A percentile compares a stretch with the other conserved stretches of the same genome.
phyloP scores from a whole-genome alignment of 2,329 filamentous ascomycete species.

The Cladobotryum mycophilum region DNA sequence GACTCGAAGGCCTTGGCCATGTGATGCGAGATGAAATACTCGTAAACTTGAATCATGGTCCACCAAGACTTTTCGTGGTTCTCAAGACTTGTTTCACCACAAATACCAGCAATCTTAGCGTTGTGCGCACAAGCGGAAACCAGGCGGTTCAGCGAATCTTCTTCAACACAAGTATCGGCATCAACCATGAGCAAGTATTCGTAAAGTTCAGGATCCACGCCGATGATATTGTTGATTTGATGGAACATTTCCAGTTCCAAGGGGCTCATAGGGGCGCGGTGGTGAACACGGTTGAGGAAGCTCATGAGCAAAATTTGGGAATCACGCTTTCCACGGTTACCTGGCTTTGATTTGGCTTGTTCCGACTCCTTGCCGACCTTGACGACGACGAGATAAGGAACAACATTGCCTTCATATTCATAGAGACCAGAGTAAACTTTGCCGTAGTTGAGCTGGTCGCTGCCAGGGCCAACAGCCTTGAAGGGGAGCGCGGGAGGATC shows the following conservation, averaged over 20 bases:
- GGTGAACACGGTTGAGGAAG: slow-evolving; percentile 96
- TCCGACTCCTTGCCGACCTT: slow-evolving; percentile 98
- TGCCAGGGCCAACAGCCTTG: slow-evolving; percentile 83
- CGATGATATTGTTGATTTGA: slow-evolving; percentile 98
- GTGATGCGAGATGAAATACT: slow-evolving; percentile 99
- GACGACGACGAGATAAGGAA: slow-evolving; percentile 91
- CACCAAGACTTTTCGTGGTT: slow-evolving; percentile 95
- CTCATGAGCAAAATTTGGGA: slow-evolving; percentile 94
- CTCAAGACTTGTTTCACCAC: slow-evolving; percentile 90
- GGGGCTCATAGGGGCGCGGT: slow-evolving; percentile 88
- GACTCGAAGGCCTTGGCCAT: slow-evolving; percentile 96
- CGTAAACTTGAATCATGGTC: slow-evolving; percentile 99
- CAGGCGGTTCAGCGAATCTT: slow-evolving; percentile 86
- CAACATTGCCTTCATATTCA: slow-evolving; percentile 94
- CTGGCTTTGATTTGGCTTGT: slow-evolving; percentile 82
- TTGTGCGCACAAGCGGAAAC: slow-evolving; percentile 91
- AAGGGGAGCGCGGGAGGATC: slow-evolving; percentile 92
- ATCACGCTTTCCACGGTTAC: slow-evolving; percentile 97
- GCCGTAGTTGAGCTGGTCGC: slow-evolving; percentile 92
- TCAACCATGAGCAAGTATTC: slow-evolving; percentile 98
- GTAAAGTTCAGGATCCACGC: slow-evolving; percentile 93
- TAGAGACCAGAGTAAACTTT: slow-evolving; percentile 98
- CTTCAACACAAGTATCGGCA: slow-evolving; percentile 88
- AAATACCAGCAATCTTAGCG: slow-evolving; percentile 93
- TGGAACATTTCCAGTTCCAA: slow-evolving; percentile 98